Percentiles rank a stretch among this genome's conserved stretches.
phyloP scores from a whole-genome alignment of 257 asterid genomes.

The Solanum neorickii region DNA sequence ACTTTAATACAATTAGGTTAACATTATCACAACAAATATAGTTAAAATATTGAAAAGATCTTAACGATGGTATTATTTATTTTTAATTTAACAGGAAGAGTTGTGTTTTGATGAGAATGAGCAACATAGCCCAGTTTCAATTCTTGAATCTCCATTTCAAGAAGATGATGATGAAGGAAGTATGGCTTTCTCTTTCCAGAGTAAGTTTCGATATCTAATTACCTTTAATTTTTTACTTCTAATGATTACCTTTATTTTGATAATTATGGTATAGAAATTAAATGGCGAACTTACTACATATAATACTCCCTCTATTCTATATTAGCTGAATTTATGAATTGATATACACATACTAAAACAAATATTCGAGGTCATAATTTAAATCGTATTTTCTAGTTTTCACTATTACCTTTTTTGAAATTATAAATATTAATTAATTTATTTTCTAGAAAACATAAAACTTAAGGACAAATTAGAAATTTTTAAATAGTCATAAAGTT shows the following conservation, averaged over 20 bases:
- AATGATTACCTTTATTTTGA: neutral
- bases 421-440: no score
- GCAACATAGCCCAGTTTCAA: constrained; percentile 71
- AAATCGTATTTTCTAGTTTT: no score
- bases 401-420: no score
- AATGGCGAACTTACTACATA: no score
- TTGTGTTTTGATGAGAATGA: constrained; percentile 39
- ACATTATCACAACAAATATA: neutral
- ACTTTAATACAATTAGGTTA: neutral
- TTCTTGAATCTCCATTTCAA: constrained; percentile 59
- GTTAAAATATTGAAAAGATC: neutral
- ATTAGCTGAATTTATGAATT: neutral
- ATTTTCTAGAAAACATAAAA: no score
- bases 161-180: constrained; percentile 16
- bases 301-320: no score
- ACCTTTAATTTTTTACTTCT: neutral
- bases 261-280: neutral
- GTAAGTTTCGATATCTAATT: constrained; percentile 5
- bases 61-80: neutral
- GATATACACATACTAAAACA: no score
- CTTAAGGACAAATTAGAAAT: no score
- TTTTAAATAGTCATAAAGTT: no score
- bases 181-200: constrained; percentile 11
- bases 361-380: neutral
- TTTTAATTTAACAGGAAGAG: constrained; percentile 17